Conservation (phyloP, 1,139 yeast species). For the Zygotorulaspora mrakii region DNA sequence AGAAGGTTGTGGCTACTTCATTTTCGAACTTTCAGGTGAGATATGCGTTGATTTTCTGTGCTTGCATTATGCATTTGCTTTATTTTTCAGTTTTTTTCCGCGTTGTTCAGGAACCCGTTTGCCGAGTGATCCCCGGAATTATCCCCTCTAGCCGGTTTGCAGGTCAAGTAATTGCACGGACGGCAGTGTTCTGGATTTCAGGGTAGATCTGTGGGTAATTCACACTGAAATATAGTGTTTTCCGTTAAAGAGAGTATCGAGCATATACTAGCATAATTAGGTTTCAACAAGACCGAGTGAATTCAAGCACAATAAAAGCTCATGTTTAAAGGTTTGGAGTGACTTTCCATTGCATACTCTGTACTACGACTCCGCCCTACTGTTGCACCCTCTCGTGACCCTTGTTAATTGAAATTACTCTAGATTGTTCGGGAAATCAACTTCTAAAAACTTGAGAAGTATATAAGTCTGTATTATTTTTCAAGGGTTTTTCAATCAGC, state of each 20-base stretch:
- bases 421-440: background rate
- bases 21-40: background rate
- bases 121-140: constrained; percentile 5
- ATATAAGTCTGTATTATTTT: background rate
- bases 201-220: constrained; percentile 1
- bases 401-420: background rate
- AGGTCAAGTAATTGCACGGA: constrained; percentile 1
- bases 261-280: too few species aligned
- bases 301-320: background rate
- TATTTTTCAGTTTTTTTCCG: constrained; percentile 2
- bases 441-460: background rate
- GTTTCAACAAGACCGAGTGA: background rate
- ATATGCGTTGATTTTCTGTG: constrained; percentile 1
- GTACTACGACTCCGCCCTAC: background rate
- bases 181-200: background rate
- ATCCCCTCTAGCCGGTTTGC: constrained; percentile 4
- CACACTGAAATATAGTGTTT: background rate
- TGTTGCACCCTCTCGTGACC: constrained; percentile 1
- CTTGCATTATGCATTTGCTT: background rate
- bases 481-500: constrained; percentile 2
- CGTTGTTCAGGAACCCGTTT: constrained; percentile 1
- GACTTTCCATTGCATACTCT: constrained; percentile 1
- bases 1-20: too few species aligned
- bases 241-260: too few species aligned
- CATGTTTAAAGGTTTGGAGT: background rate